Base-by-base conservation (phyloP, 169 alveolate genomes). In the Plasmodium malariae region DNA sequence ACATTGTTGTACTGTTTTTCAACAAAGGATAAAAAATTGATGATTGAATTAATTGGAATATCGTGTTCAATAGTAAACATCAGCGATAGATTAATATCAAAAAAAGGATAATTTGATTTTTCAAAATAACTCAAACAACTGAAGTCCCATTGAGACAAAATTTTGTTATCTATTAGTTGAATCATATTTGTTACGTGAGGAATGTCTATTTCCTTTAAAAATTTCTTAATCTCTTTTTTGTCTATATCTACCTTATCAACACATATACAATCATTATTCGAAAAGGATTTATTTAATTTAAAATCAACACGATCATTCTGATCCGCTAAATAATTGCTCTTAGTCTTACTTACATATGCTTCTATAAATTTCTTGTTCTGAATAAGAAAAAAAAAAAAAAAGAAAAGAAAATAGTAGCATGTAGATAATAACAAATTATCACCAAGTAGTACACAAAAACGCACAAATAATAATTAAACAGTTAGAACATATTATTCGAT, bases 141-240 rank as follows among this genome's bases (percentile, higher is more conserved):
- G 86, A 94, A 94, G 34, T 94, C 93, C 96, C 96, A 94, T 48
- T 92, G 92, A 32, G 85, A 67, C 90, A 88, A 51, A 1, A 60
- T 48, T 21, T 65, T 55, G n/a, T 63, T 67, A 54, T 72, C 88
- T 32, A 87, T 55, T 30, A 65, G 17, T 68, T 68, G 71, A 54
- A 85, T 85, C 74, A 59, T 67, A n/a, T 51, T 49, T 32, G 62
- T 85, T n/a, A 85, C 36, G 19, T 55, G 87, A 24, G 86, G 68
- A n/a, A 54, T 63, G 37, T 85, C 59, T 63, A 68, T 68, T 49
- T 67, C 51, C 51, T 85, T 85, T 55, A 85, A 60, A 85, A 85
- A 85, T 45, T 51, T 55, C 54, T 85, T 85, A 36, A 85, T 85
- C 30, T 68, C 54, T 60, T 85, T 85, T 72, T 85, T 85, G 49